Evolutionary conservation across 345 rosid genomes (phyloP).

Genomic region (Linum usitatissimum): DNA sequence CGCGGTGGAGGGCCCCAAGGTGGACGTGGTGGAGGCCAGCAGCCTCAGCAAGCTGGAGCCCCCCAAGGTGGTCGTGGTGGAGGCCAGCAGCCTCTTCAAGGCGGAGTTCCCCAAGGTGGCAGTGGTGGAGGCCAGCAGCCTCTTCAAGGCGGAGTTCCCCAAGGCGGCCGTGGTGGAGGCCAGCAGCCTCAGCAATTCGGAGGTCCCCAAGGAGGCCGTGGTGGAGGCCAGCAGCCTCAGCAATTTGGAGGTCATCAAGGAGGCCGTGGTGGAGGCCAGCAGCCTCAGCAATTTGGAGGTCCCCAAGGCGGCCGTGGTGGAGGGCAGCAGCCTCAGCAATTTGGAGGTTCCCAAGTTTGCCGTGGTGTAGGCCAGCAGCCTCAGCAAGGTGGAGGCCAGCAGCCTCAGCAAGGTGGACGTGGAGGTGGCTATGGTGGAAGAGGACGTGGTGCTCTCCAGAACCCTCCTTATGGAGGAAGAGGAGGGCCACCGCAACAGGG

Average conservation of each 20-base stretch:
- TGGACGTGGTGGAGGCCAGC: conserved; percentile 1
- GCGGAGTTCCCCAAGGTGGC: neutral
- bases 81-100: conserved; percentile 2
- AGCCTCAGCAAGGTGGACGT: conserved; percentile 1
- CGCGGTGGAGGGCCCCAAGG: conserved; percentile 1
- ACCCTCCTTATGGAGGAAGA: conserved; percentile 38
- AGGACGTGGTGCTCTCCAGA: too few relatives aligned
- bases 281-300: neutral
- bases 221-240: too few relatives aligned
- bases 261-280: too few relatives aligned
- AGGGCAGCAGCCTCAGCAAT: conserved; percentile 1
- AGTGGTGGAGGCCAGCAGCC: neutral
- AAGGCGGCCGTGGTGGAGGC: neutral
- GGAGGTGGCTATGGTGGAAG: neutral
- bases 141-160: too few relatives aligned
- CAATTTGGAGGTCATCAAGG: too few relatives aligned
- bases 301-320: neutral
- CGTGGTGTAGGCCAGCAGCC: neutral
- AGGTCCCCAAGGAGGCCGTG: too few relatives aligned
- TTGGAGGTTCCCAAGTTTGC: neutral
- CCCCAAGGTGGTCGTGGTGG: conserved; percentile 1
- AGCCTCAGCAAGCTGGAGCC: neutral
- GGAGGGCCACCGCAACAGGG: conserved; percentile 62
- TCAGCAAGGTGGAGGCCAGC: neutral
- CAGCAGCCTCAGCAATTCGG: neutral